Percentiles rank a stretch among this genome's conserved stretches.
phyloP scores from a whole-genome alignment of 352 stramenopile species.

The Phytopythium aichiense region DNA sequence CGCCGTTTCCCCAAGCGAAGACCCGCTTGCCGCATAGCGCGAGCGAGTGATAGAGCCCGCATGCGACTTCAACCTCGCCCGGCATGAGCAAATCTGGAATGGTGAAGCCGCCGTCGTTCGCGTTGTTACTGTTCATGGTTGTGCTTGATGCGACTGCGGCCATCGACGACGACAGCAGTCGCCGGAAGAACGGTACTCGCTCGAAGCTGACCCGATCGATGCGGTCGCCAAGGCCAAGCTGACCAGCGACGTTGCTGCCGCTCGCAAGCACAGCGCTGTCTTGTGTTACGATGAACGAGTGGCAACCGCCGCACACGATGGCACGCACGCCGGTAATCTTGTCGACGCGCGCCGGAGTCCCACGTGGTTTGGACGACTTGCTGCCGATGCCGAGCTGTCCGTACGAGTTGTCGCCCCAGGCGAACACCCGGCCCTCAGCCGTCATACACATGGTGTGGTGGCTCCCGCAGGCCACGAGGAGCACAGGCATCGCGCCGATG shows the following conservation, averaged over 20 bases:
- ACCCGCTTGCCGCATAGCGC: constrained; percentile 35
- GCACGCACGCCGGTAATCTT: constrained; percentile 38
- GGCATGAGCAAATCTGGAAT: not conserved
- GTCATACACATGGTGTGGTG: constrained; percentile 67
- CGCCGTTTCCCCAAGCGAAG: constrained; percentile 60
- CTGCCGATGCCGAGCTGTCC: constrained; percentile 50
- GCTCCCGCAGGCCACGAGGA: constrained; percentile 50
- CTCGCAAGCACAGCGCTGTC: constrained; percentile 49
- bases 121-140: not conserved
- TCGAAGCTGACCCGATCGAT: constrained; percentile 43
- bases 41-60: constrained; percentile 57
- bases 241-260: constrained; percentile 61
- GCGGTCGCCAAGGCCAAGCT: constrained; percentile 54
- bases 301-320: constrained; percentile 45
- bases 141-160: not conserved
- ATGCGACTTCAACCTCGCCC: constrained; percentile 37
- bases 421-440: constrained; percentile 47
- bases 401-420: constrained; percentile 62
- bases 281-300: constrained; percentile 58
- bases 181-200: constrained; percentile 46
- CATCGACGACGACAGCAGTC: constrained; percentile 10
- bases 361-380: constrained; percentile 22
- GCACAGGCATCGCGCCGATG: constrained; percentile 31
- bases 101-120: not conserved
- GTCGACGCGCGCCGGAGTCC: constrained; percentile 41